Conservation (phyloP, 2,329 filamentous ascomycete genomes). For the Aureobasidium pullulans region DNA sequence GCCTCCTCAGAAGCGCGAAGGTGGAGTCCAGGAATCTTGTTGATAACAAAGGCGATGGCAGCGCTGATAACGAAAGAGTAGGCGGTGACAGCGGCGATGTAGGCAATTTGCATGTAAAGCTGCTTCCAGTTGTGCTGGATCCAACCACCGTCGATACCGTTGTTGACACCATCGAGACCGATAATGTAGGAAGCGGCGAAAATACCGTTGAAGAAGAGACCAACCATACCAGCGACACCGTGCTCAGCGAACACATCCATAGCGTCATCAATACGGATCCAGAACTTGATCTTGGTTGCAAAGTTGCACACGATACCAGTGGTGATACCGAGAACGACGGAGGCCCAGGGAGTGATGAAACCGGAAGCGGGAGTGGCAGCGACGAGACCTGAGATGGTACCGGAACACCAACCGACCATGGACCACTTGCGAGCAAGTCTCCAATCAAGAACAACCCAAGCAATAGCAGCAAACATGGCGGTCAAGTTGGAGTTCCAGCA, state of each 20-base stretch:
- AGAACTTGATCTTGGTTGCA: slow-evolving; percentile 71
- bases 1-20: slow-evolving; percentile 75
- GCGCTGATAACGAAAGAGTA: slow-evolving; percentile 71
- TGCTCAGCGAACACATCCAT: slow-evolving; percentile 91
- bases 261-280: slow-evolving; percentile 74
- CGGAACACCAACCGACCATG: slow-evolving; percentile 88
- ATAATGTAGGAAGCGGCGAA: slow-evolving; percentile 65
- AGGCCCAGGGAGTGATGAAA: slow-evolving; percentile 63
- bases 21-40: slow-evolving; percentile 68
- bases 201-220: slow-evolving; percentile 69
- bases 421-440: slow-evolving; percentile 91
- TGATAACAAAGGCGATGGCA: slow-evolving; percentile 65
- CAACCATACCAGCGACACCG: slow-evolving; percentile 73
- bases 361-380: slow-evolving; percentile 80
- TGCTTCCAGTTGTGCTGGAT: slow-evolving; percentile 67
- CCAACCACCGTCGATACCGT: slow-evolving; percentile 54
- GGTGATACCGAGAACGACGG: slow-evolving; percentile 52
- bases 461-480: slow-evolving; percentile 83
- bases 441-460: slow-evolving; percentile 95
- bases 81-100: slow-evolving; percentile 57
- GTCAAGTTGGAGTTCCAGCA: slow-evolving; percentile 97
- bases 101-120: slow-evolving; percentile 73
- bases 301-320: slow-evolving; percentile 72
- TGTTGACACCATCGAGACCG: slow-evolving; percentile 70
- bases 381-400: slow-evolving; percentile 77